Evolutionary conservation across 2,329 filamentous ascomycete species (phyloP).

Genomic region (Pyricularia sp.): DNA sequence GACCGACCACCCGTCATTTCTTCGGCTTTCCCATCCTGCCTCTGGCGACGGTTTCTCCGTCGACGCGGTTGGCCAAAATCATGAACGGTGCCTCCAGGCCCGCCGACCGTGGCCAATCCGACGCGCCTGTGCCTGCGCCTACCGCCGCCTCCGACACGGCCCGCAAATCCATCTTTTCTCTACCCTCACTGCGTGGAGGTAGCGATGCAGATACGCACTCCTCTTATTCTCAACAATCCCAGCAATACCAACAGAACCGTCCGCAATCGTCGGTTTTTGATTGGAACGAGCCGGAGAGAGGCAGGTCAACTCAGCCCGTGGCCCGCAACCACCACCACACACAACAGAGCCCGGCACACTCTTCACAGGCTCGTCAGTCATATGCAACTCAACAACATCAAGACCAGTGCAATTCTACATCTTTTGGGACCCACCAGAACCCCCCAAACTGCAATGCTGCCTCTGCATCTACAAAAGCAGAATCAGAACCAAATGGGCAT

Average conservation of each 20-base stretch:
- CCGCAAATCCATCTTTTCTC: conserved; percentile 2
- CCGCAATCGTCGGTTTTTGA: neutral
- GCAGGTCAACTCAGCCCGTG: neutral
- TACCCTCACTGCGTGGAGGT: conserved; percentile 1
- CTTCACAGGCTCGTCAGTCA: neutral
- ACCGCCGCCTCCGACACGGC: neutral
- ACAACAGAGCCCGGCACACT: neutral
- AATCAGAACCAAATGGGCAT: conserved; percentile 23
- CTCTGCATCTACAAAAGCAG: conserved; percentile 22
- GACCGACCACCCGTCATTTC: neutral
- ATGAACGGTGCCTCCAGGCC: conserved; percentile 3
- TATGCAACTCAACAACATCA: neutral
- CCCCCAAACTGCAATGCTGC: conserved; percentile 24
- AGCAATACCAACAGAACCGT: conserved; percentile 2
- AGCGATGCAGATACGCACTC: neutral
- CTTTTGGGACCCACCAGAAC: conserved; percentile 4
- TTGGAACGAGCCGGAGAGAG: neutral
- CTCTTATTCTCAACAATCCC: neutral
- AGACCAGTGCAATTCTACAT: neutral
- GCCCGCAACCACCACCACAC: neutral
- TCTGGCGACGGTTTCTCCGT: neutral
- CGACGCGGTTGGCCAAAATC: neutral
- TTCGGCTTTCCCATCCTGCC: neutral
- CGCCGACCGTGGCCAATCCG: conserved; percentile 1
- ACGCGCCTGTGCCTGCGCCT: neutral